These are phyloP conservation scores for Trichoderma hamatum DNA, from an alignment of 2,329 filamentous ascomycete genomes.

Conservation along the genomic window DNA sequence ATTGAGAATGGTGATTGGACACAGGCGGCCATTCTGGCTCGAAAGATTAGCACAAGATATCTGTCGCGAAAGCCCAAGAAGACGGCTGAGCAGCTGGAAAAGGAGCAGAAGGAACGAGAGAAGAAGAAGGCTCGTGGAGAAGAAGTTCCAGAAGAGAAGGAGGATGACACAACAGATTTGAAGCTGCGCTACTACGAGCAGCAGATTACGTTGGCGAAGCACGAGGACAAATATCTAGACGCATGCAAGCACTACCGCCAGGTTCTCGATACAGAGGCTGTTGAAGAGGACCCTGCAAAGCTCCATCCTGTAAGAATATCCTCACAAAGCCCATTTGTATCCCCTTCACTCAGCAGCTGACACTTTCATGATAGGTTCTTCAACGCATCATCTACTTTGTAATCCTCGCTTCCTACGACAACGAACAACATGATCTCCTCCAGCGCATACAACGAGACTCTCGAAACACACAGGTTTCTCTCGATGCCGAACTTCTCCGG, in stretches of 20 bases:
- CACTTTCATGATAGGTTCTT: constrained; percentile 62
- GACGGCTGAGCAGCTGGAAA: constrained; percentile 83
- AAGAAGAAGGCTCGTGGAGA: constrained; percentile 80
- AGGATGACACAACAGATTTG: constrained; percentile 92
- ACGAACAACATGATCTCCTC: constrained; percentile 96
- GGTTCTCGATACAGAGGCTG: constrained; percentile 92
- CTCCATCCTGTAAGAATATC: constrained; percentile 72
- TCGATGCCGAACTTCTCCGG: constrained; percentile 85
- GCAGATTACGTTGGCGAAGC: constrained; percentile 92
- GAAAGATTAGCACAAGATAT: constrained; percentile 96
- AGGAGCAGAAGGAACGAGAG: constrained; percentile 85
- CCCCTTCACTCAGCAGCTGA: neutral
- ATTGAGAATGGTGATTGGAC: constrained; percentile 97
- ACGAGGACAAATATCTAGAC: constrained; percentile 96
- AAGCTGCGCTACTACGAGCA: constrained; percentile 97
- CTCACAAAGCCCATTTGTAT: neutral
- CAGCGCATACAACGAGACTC: constrained; percentile 88
- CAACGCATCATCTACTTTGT: constrained; percentile 98
- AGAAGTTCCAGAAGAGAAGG: constrained; percentile 75
- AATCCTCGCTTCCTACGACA: constrained; percentile 94
- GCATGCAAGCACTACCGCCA: constrained; percentile 98
- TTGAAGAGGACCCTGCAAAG: constrained; percentile 85
- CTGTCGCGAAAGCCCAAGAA: constrained; percentile 90
- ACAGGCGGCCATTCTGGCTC: constrained; percentile 87
- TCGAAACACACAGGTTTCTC: constrained; percentile 74